phyloP scores from a whole-genome alignment of 2,329 filamentous ascomycete species.

The Piedraia hortae region DNA sequence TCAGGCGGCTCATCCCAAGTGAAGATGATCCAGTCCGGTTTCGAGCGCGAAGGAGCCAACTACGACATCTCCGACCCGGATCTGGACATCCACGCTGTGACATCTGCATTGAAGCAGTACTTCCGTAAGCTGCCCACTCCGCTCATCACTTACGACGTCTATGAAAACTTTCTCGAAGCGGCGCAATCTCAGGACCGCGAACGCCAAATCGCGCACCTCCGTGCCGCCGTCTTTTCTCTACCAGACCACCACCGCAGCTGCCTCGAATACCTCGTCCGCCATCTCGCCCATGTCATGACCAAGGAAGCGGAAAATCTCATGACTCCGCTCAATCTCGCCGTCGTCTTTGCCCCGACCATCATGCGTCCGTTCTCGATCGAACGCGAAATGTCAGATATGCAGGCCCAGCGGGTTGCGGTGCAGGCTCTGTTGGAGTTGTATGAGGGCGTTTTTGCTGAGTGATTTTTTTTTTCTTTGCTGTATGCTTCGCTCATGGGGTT shows the following conservation, averaged over 20 bases:
- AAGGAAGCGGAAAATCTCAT: constrained; percentile 74
- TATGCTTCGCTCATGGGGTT: too few relatives aligned
- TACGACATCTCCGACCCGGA: constrained; percentile 84
- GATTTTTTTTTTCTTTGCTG: too few relatives aligned
- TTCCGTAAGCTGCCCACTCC: constrained; percentile 80
- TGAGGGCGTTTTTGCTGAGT: constrained; percentile 2
- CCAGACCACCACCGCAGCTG: constrained; percentile 67
- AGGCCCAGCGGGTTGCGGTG: constrained; percentile 70
- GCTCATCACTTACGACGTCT: constrained; percentile 74
- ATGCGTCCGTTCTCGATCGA: constrained; percentile 78
- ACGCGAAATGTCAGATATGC: constrained; percentile 88
- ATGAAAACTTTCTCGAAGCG: constrained; percentile 66
- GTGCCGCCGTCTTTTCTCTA: constrained; percentile 46
- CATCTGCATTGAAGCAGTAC: constrained; percentile 88
- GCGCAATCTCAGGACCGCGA: constrained; percentile 28
- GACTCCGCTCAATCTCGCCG: constrained; percentile 85
- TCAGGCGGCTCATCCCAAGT: constrained; percentile 80
- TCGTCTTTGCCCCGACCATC: constrained; percentile 92
- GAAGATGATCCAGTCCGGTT: constrained; percentile 70
- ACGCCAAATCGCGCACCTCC: constrained; percentile 43
- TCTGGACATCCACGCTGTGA: constrained; percentile 87
- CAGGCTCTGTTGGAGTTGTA: constrained; percentile 59
- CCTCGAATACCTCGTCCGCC: constrained; percentile 80
- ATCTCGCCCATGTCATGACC: constrained; percentile 62
- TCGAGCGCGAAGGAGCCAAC: constrained; percentile 47